These are phyloP conservation scores for grape (Vitis vinifera) DNA, from an alignment of 164 flowering plant species.

Conservation along the genomic window ASM3070453v1 NC_081821.1:1276001-1276500, in stretches of 20 bases:
- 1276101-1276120: not conserved
- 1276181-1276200: constrained; percentile 17
- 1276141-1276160: constrained; percentile 5
- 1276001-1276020: constrained; percentile 15
- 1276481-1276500: constrained; percentile 9
- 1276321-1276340: constrained; percentile 8
- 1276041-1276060: constrained; percentile 5
- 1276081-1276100: constrained; percentile 8
- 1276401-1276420: not conserved
- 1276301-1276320: not conserved
- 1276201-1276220: constrained; percentile 8
- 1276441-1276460: not conserved
- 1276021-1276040: constrained; percentile 10
- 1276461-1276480: not conserved
- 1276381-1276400: constrained; percentile 17
- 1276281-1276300: not conserved
- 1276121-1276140: constrained; percentile 5
- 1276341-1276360: constrained; percentile 7
- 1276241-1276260: constrained; percentile 6
- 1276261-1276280: constrained; percentile 5
- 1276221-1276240: constrained; percentile 10
- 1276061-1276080: constrained; percentile 2
- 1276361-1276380: not conserved
- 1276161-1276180: constrained; percentile 1
- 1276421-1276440: not conserved